Base-by-base conservation (phyloP, 1,284 basidiomycete genomes). In the Rhizoctonia solani region DNA sequence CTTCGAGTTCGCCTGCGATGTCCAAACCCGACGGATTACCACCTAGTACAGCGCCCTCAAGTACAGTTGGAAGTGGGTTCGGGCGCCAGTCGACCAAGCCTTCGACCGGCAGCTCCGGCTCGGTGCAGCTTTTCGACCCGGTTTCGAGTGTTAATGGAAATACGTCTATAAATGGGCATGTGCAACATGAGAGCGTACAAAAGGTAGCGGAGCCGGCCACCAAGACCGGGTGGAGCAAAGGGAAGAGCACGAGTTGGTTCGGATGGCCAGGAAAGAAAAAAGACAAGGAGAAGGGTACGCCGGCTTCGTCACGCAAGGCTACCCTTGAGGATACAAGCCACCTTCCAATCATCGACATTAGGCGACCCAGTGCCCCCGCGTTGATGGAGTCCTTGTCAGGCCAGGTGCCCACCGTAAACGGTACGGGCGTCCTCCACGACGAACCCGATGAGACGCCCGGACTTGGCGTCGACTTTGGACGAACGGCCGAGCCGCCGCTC, bases 351-450 rank as follows among this genome's bases (percentile, higher is more conserved):
- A 14, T 61, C 30, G 58, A 61, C 46, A 61, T 61, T 46, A 29
- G 58, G 39, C 44, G 58, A 30, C 58, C 58, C 13, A 49, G 42
- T 39, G 58, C 58, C 13, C 58, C 58, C 32, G 58, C 58, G 16
- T 37, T 34, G 29, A 27, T 61, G 44, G 46, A 46, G 19, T 32
- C 29, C n/a, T n/a, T n/a, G 16, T 9, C 8, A 6, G 21, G 44
- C 19, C 44, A 9, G 44, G 44, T 46, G 44, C 9, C 44, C 19
- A 6, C 44, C 19, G 44, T 14, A 19, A 46, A 61, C 21, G 58
- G 46, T 9, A 11, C 46, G n/a, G 30, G n/a, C 3, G 32, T 23
- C 16, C 44, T 61, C 2, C 58, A 61, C 21, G 58, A 61, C 30
- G 58, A 61, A 32, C 58, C 58, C 13, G 58, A 61, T 23, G 41